Base-by-base conservation (phyloP, 371 early-diverging fungal genomes). In the Mortierella sp. region DNA sequence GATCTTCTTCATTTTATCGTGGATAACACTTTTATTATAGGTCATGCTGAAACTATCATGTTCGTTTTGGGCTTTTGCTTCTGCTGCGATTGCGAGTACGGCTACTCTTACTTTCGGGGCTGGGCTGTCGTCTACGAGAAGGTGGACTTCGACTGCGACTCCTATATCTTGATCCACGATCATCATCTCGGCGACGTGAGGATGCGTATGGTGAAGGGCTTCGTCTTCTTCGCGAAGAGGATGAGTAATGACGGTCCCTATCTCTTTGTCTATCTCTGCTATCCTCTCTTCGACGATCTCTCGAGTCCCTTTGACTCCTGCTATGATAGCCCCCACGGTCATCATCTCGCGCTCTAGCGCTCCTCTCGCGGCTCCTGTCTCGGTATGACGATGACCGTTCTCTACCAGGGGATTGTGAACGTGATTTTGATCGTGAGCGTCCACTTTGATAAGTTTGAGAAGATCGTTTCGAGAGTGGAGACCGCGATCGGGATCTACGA, bases 121-220 rank as follows among this genome's bases (percentile, higher is more conserved):
- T 60, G 23, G 29, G 0, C 17, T 57, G 54, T 42, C 59, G 67
- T 34, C 32, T 32, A 8, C 49, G 66, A 45, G 66, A 40, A 6
- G 35, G 15, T 49, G 32, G 47, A 28, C 51, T 51, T 10, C 26
- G 22, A 13, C 70, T 70, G 17, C 58, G 70, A 54, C 72, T 65
- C 58, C 66, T 72, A 45, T 71, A 61, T 43, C 68, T 54, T 3
- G 67, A 66, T 19, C 64, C 59, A 37, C 66, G 67, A 28, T 65
- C 61, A 47, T 56, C 17, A 13, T 54, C 67, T 55, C 69, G 42
- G 17, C 64, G 68, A 51, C 74, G 68, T 19, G 51, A 51, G 22
- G 22, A 28, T 26, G 66, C 65, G 22, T 66, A 72, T 0, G 72
- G 65, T 17, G 72, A 66, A n/a, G 68, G 68, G 42, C 74, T 73